Evolutionary conservation across 2,329 filamentous ascomycete genomes (phyloP).

Genomic region (Cercospora sp.): DNA sequence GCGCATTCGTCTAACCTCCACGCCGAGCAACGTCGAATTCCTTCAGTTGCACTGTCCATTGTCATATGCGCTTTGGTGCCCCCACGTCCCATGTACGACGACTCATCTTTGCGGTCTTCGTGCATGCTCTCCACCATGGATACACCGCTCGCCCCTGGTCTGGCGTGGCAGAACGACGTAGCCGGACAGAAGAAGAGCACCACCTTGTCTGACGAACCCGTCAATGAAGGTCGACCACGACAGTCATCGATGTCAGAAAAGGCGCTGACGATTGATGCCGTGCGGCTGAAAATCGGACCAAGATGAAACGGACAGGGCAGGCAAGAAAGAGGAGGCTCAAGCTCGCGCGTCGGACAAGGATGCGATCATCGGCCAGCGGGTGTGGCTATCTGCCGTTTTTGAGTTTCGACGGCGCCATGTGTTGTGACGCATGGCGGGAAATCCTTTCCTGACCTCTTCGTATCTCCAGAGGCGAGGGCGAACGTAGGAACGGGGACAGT

Average conservation of each 20-base stretch:
- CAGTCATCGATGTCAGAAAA: neutral
- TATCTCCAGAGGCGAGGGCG: neutral
- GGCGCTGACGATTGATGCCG: neutral
- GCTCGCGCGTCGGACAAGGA: neutral
- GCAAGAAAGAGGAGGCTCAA: neutral
- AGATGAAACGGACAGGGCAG: neutral
- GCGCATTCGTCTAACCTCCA: neutral
- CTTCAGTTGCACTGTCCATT: neutral
- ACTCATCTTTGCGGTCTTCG: neutral
- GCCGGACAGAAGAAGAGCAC: neutral
- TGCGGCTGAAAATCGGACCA: conserved; percentile 1
- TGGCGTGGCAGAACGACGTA: neutral
- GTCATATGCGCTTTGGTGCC: neutral
- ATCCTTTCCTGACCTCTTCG: conserved; percentile 5
- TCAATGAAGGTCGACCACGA: neutral
- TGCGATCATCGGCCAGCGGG: conserved; percentile 2
- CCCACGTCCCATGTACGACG: neutral
- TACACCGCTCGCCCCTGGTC: neutral
- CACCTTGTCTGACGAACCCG: neutral
- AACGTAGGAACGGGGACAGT: neutral
- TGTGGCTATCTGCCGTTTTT: neutral
- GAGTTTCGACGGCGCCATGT: conserved; percentile 6
- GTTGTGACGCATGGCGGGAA: neutral
- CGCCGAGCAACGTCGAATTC: neutral
- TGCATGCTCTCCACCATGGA: neutral